phyloP scores from a whole-genome alignment of 768 basidiomycete species.

The Leccinum boreale region DNA sequence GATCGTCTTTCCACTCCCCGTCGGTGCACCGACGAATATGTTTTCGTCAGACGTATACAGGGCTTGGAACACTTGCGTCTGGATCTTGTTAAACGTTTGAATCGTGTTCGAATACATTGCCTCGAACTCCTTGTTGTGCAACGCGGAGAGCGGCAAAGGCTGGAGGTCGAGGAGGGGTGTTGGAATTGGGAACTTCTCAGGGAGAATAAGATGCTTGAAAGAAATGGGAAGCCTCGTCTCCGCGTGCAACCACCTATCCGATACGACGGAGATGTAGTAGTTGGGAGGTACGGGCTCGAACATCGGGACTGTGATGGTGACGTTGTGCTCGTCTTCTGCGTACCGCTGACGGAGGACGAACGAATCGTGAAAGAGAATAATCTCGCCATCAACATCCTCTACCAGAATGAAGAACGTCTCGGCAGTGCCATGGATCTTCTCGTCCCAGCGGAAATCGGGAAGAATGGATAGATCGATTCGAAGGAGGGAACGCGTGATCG shows the following conservation, averaged over 20 bases:
- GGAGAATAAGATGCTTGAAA: constrained; percentile 97
- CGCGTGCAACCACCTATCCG: constrained; percentile 93
- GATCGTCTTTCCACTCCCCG: constrained; percentile 95
- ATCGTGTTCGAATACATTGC: constrained; percentile 78
- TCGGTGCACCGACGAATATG: constrained; percentile 94
- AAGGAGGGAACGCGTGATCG: constrained; percentile 90
- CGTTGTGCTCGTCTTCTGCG: constrained; percentile 89
- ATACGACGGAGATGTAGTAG: constrained; percentile 93
- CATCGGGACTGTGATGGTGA: constrained; percentile 94
- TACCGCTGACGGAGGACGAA: constrained; percentile 92
- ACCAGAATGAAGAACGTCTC: constrained; percentile 94
- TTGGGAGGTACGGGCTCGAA: constrained; percentile 97
- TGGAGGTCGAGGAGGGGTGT: constrained; percentile 94
- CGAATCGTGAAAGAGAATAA: constrained; percentile 90
- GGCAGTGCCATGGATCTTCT: constrained; percentile 83
- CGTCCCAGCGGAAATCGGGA: constrained; percentile 99
- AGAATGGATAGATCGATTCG: constrained; percentile 91
- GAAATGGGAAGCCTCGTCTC: constrained; percentile 94
- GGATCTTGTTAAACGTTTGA: constrained; percentile 95
- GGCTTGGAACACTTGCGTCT: constrained; percentile 98
- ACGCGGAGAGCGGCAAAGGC: constrained; percentile 79
- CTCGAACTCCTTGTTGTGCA: constrained; percentile 94
- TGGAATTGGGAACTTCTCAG: constrained; percentile 92
- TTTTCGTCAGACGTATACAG: constrained; percentile 96
- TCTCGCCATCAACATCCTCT: constrained; percentile 96